These are phyloP conservation scores for Rutstroemia sp. DNA, from an alignment of 2,329 filamentous ascomycete species.

Conservation along the genomic window DNA sequence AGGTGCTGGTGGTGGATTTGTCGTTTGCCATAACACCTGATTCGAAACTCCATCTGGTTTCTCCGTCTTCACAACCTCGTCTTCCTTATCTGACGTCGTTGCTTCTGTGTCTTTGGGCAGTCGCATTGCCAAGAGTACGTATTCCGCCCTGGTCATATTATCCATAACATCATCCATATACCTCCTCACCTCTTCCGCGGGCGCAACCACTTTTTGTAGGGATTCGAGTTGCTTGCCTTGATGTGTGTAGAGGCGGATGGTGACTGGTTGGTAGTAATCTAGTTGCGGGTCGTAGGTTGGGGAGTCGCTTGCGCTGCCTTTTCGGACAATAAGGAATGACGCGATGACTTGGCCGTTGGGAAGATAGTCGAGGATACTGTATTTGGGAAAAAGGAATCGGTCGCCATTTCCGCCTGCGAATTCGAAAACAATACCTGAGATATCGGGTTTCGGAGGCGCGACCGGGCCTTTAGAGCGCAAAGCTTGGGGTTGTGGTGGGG, in stretches of 20 bases:
- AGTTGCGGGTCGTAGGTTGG: constrained; percentile 54
- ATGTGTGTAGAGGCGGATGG: constrained; percentile 49
- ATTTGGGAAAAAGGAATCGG: constrained; percentile 71
- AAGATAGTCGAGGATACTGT: constrained; percentile 66
- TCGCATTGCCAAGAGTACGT: constrained; percentile 59
- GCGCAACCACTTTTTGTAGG: constrained; percentile 53
- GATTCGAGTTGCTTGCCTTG: constrained; percentile 53
- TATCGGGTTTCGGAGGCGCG: constrained; percentile 48
- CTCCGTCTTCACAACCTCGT: constrained; percentile 3
- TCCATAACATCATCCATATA: constrained; percentile 68
- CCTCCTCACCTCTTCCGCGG: constrained; percentile 52
- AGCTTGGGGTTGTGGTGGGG: constrained; percentile 40
- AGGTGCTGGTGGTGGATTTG: constrained; percentile 13
- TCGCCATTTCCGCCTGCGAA: constrained; percentile 62
- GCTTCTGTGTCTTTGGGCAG: constrained; percentile 40
- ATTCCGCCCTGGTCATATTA: constrained; percentile 61
- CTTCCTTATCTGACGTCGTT: background rate
- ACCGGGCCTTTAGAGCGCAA: constrained; percentile 54
- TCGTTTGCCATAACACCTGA: constrained; percentile 22
- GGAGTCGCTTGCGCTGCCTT: constrained; percentile 55
- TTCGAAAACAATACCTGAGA: constrained; percentile 62
- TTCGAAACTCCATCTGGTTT: constrained; percentile 11
- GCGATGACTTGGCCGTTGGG: constrained; percentile 56
- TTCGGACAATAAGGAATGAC: constrained; percentile 71
- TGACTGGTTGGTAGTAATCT: constrained; percentile 73